Base-by-base conservation (phyloP, 202 grass and related monocot genomes). In the Schoenoplectus tabernaemontani region DNA sequence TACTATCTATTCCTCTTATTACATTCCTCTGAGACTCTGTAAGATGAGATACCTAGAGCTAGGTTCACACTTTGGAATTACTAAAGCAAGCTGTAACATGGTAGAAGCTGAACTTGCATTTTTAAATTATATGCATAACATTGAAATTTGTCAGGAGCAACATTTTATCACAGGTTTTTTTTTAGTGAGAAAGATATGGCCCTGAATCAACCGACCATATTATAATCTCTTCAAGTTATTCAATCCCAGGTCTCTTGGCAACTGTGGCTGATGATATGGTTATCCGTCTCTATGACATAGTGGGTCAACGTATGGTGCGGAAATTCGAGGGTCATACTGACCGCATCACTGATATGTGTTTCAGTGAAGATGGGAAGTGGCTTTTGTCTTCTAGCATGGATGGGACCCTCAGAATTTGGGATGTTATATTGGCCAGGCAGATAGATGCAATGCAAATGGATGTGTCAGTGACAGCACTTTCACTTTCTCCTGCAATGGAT, bases 331-430 rank as follows among this genome's bases (percentile, higher is more conserved):
- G 91, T 4, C 96, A 98, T 83, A 86, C 85, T 20, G 96, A 98
- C 66, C 91, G 91, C 71, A 78, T 95, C 34, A 98, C 91, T 77
- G 96, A 98, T 70, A 48, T 88, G 57, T 98, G 89, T 83, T 98
- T 98, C 64, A 98, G 96, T 82, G 89, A 92, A 78, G 96, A 98
- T 89, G 96, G 96, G 20, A 98, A 92, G 84, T 98, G 91, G 95
- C 84, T 98, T 10, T 78, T 98, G 43, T 92, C 95, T 47, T 94
- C 95, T 78, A 86, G 91, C 36, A 98, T 95, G 95, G 95, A 98
- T 94, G 91, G 95, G 58, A 95, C 87, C 56, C 83, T 98, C 59
- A 90, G 91, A 90, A 90, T 98, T 81, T 98, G 95, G 95, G 95
- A 98, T 48, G 87, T 92, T 81, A 98, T 93, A 86, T 89, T 95